These are phyloP conservation scores for Bipolaris bicolor DNA, from an alignment of 2,329 filamentous ascomycete genomes.

Conservation along the genomic window DNA sequence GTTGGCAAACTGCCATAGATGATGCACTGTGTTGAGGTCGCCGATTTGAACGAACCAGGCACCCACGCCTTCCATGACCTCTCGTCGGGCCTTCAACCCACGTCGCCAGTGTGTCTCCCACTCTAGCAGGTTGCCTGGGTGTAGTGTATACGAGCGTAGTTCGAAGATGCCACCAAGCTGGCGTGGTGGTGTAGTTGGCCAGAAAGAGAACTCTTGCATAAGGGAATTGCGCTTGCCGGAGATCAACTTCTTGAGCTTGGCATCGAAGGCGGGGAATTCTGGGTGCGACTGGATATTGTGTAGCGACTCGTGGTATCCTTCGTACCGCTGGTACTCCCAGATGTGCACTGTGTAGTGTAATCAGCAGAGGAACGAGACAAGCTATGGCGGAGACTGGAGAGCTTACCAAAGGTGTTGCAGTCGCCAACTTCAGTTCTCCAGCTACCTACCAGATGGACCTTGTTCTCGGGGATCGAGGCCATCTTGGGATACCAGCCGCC, in stretches of 20 bases:
- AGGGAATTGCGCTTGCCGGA: constrained; percentile 83
- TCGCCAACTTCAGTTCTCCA: constrained; percentile 98
- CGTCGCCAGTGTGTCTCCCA: constrained; percentile 99
- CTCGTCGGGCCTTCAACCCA: constrained; percentile 84
- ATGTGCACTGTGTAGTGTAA: constrained; percentile 78
- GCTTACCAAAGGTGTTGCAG: constrained; percentile 90
- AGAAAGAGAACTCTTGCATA: constrained; percentile 99
- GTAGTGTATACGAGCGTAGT: constrained; percentile 92
- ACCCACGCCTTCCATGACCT: constrained; percentile 98
- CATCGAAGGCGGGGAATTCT: constrained; percentile 82
- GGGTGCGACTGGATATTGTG: constrained; percentile 83
- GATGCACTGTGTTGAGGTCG: constrained; percentile 95
- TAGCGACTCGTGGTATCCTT: constrained; percentile 91
- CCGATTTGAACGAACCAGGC: constrained; percentile 99
- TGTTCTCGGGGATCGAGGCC: constrained; percentile 83
- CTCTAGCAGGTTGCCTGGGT: constrained; percentile 93
- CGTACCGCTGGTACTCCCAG: constrained; percentile 98
- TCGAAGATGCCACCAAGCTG: constrained; percentile 93
- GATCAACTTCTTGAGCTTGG: constrained; percentile 84
- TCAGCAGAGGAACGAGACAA: constrained; percentile 4
- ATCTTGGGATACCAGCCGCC: constrained; percentile 92
- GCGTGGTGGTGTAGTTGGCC: constrained; percentile 92
- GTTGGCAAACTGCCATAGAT: constrained; percentile 98
- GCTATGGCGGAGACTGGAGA: neutral
- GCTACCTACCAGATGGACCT: constrained; percentile 94